A percentile compares a stretch with the other conserved stretches of the same genome.
Conservation (phyloP, 805 yeast species). For the Citeromyces matritensis region DNA sequence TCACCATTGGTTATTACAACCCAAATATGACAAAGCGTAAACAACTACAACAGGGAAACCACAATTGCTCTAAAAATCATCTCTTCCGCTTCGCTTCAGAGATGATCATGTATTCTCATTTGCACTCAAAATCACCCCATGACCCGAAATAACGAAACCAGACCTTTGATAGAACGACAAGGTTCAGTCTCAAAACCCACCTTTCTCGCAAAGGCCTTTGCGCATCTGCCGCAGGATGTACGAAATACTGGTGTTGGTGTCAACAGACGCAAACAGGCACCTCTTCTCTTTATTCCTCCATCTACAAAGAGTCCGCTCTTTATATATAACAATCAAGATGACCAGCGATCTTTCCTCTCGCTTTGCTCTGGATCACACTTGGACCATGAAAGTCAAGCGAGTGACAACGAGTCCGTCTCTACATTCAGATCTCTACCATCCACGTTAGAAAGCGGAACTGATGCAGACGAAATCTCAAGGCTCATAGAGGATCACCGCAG, state of each 20-base stretch:
- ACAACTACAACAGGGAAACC: too few species aligned
- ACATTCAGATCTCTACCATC: slow-evolving; percentile 20
- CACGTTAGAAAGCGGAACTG: slow-evolving; percentile 14
- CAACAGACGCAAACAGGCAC: slow-evolving; percentile 17
- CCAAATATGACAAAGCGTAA: too few species aligned
- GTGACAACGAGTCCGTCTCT: slow-evolving; percentile 14
- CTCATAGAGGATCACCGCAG: slow-evolving; percentile 19
- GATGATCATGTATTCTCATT: too few species aligned
- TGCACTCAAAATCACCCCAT: too few species aligned
- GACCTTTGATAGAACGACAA: too few species aligned
- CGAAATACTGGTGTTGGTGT: slow-evolving; percentile 12
- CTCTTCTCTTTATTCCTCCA: slow-evolving; percentile 19
- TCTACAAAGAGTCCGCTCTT: slow-evolving; percentile 19
- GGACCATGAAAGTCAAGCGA: slow-evolving; percentile 9
- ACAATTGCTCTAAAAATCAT: too few species aligned
- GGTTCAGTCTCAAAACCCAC: neutral
- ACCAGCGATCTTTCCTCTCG: slow-evolving; percentile 18
- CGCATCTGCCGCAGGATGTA: slow-evolving; percentile 10
- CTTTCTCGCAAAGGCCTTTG: slow-evolving; percentile 8
- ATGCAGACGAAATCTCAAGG: slow-evolving; percentile 19
- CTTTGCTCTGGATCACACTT: slow-evolving; percentile 14
- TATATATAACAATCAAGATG: slow-evolving; percentile 14
- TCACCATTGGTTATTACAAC: too few species aligned
- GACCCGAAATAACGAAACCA: too few species aligned
- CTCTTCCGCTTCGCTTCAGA: too few species aligned